Conservation (phyloP, 345 rosid genomes). For the Salix arbutifolia region DNA sequence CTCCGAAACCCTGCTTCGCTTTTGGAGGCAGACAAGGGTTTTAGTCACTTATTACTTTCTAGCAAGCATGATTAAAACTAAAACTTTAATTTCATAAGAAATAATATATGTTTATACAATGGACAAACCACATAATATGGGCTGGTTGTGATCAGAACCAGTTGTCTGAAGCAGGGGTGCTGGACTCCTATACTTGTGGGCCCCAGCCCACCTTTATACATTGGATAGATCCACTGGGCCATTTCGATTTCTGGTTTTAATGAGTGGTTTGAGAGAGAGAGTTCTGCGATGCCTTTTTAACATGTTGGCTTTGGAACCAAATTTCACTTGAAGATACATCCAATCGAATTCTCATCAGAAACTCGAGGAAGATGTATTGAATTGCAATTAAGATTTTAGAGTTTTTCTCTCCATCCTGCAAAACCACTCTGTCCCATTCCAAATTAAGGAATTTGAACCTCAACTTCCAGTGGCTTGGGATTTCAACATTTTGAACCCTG, state of each 20-base stretch:
- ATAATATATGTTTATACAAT: background rate
- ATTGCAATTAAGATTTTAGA: background rate
- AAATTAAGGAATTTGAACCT: too few relatives aligned
- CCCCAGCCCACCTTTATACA: background rate
- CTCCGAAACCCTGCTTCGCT: background rate
- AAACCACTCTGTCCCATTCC: background rate
- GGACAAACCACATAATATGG: background rate
- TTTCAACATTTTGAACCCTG: too few relatives aligned
- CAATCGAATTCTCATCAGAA: background rate
- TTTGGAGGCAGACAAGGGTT: background rate
- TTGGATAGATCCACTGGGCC: too few relatives aligned
- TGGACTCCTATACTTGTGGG: background rate
- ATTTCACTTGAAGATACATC: background rate
- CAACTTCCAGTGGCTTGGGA: too few relatives aligned
- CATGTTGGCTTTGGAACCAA: too few relatives aligned
- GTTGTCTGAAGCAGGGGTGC: background rate
- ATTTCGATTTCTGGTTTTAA: background rate
- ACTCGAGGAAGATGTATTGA: background rate
- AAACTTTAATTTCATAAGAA: background rate
- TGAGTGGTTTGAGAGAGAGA: background rate
- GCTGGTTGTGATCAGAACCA: background rate
- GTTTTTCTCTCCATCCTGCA: background rate
- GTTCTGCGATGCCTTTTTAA: too few relatives aligned
- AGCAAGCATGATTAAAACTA: too few relatives aligned
- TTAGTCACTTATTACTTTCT: too few relatives aligned